These are phyloP conservation scores for Myriosclerotinia scirpicola DNA, from an alignment of 2,329 filamentous ascomycete genomes.

Conservation along the genomic window DNA sequence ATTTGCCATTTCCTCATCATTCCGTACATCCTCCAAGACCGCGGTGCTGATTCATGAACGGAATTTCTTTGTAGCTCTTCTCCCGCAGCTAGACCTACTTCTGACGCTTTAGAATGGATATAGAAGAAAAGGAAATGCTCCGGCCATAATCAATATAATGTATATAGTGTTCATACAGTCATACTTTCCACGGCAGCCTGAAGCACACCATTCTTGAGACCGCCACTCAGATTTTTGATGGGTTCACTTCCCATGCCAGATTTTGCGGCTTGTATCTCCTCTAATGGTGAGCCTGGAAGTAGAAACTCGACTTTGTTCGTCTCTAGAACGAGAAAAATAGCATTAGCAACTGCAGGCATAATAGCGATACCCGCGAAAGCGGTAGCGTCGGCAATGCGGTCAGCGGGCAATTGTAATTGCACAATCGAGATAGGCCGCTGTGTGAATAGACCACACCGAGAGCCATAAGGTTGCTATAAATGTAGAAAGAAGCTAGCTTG, in stretches of 20 bases:
- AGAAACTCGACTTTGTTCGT: constrained; percentile 33
- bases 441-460: constrained; percentile 40
- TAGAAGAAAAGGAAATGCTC: constrained; percentile 34
- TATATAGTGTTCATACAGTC: constrained; percentile 39
- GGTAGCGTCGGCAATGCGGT: constrained; percentile 38
- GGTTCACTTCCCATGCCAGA: constrained; percentile 23
- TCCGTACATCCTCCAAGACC: too few relatives aligned
- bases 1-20: too few relatives aligned
- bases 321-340: constrained; percentile 41
- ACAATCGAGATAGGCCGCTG: too few relatives aligned
- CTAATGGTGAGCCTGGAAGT: constrained; percentile 31
- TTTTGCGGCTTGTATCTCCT: constrained; percentile 34
- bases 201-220: constrained; percentile 28
- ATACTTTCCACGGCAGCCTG: constrained; percentile 37
- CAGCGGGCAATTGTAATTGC: neutral
- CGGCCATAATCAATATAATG: constrained; percentile 38
- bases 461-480: constrained; percentile 43
- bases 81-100: neutral
- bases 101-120: neutral
- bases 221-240: constrained; percentile 1
- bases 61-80: neutral
- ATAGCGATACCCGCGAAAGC: constrained; percentile 41
- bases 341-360: constrained; percentile 40
- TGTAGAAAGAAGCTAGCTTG: constrained; percentile 31
- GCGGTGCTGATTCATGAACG: too few relatives aligned